Base-by-base conservation (phyloP, 148 eudicot genomes). In the Amaranthus cruentus region DNA sequence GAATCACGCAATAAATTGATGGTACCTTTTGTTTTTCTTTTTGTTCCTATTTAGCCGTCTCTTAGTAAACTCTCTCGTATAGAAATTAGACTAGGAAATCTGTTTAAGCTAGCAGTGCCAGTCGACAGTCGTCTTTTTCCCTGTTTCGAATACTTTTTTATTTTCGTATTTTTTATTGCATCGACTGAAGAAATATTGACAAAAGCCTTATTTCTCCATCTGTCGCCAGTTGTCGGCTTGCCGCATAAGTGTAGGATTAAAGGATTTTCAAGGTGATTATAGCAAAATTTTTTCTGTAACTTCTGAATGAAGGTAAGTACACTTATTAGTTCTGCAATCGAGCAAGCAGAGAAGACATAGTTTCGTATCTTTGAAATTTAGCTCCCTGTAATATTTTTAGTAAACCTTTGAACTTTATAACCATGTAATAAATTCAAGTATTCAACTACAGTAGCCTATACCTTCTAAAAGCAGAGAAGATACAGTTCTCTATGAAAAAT, bases 1-100 rank as follows among this genome's bases (percentile, higher is more conserved):
- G 79, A 57, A n/a, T 71, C 56, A 6, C 76, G 66, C 83, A 66
- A 64, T 80, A 71, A 64, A 59, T 62, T 79, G 46, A 60, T 66
- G 42, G 47, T 47, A 66, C 2, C 47, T 11, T 66, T 44, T 9
- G 11, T 44, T 47, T 21, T 42, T 73, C 43, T 4, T 9, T 28
- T 58, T 59, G 9, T 7, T 50, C 18, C 47, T 9, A 60, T 42
- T 28, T 55, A 38, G 42, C 46, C 38, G 44, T 46, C 38, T n/a
- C 38, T 43, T 59, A 46, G 38, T 7, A 63, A 11, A 63, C 15
- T 63, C 51, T 28, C 3, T 53, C 8, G 10, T 38, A 66, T 10
- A 28, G 42, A 2, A 71, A 28, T 8, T 55, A 49, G 6, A 21
- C 18, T 13, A 13, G 6, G 47, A 42, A 59, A 47, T n/a, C 60